Percentiles rank a stretch among this genome's conserved stretches.
These are phyloP conservation scores for Mrakia gelida DNA, from an alignment of 768 basidiomycete genomes.

Conservation along the genomic window DNA sequence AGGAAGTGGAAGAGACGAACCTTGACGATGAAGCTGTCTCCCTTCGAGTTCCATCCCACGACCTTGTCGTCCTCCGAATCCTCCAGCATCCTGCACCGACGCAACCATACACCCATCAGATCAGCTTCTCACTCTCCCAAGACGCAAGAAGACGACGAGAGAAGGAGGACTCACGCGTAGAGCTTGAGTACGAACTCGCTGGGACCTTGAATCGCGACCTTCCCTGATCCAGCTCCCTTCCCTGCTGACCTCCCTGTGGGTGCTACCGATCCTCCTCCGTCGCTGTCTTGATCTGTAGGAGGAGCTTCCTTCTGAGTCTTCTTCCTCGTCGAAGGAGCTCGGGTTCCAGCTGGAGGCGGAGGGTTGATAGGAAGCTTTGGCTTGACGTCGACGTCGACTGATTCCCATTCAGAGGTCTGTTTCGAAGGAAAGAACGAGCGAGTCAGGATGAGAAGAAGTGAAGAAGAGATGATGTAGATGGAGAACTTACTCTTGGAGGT, in stretches of 20 bases:
- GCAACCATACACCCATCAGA: background rate
- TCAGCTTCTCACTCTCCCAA: background rate
- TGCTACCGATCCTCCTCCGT: background rate
- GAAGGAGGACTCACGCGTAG: background rate
- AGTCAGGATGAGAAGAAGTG: background rate
- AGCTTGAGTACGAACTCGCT: conserved; percentile 10
- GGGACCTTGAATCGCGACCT: background rate
- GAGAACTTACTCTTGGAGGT: background rate
- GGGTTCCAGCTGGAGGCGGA: background rate
- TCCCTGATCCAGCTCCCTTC: background rate
- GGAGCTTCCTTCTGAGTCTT: conserved; percentile 2
- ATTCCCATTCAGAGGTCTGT: background rate
- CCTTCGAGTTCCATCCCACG: conserved; percentile 76
- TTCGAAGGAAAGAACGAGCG: background rate
- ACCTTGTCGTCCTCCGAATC: conserved; percentile 66
- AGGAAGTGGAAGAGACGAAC: conserved; percentile 38
- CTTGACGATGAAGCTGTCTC: conserved; percentile 89
- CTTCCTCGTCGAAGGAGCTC: background rate
- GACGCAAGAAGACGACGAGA: too few species aligned
- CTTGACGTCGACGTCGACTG: conserved; percentile 3
- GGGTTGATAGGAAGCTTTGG: background rate
- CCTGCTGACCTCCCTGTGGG: background rate
- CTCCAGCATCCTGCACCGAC: conserved; percentile 69
- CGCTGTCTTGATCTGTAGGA: background rate
- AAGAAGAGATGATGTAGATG: background rate